phyloP scores from a whole-genome alignment of 1,139 yeast genomes.

The Diutina rugosa region DNA sequence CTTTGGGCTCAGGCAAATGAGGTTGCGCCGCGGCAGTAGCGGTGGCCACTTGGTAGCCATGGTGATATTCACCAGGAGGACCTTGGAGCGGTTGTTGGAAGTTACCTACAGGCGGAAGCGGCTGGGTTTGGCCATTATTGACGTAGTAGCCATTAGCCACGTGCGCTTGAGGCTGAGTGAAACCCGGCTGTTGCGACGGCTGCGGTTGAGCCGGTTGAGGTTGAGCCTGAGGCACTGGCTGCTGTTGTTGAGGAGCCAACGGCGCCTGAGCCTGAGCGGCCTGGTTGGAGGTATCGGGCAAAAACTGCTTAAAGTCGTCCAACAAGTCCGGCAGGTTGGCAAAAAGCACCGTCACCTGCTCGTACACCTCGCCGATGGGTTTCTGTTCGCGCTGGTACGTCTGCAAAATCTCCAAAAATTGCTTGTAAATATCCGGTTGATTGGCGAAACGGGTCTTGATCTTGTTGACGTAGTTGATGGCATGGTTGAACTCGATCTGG shows the following conservation, averaged over 20 bases:
- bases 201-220: not conserved
- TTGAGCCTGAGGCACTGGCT: not conserved
- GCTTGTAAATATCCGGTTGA: constrained; percentile 93
- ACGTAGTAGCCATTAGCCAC: constrained; percentile 8
- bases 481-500: constrained; percentile 94
- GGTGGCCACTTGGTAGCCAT: not conserved
- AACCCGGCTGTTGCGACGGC: constrained; percentile 6
- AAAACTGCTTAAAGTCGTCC: constrained; percentile 88
- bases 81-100: constrained; percentile 67
- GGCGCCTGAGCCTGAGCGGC: not conserved
- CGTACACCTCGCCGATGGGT: constrained; percentile 88
- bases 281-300: constrained; percentile 68
- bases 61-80: constrained; percentile 5
- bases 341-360: constrained; percentile 81
- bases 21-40: constrained; percentile 3
- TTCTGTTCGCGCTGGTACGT: constrained; percentile 94
- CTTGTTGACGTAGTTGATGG: constrained; percentile 89
- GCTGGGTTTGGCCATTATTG: constrained; percentile 28
- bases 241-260: constrained; percentile 2
- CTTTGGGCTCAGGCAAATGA: constrained; percentile 3
- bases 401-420: constrained; percentile 85
- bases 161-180: not conserved
- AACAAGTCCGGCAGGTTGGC: constrained; percentile 88
- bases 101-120: constrained; percentile 87
- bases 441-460: constrained; percentile 87